phyloP scores from a whole-genome alignment of 257 asterid species.

The Paulownia fortunei region DNA sequence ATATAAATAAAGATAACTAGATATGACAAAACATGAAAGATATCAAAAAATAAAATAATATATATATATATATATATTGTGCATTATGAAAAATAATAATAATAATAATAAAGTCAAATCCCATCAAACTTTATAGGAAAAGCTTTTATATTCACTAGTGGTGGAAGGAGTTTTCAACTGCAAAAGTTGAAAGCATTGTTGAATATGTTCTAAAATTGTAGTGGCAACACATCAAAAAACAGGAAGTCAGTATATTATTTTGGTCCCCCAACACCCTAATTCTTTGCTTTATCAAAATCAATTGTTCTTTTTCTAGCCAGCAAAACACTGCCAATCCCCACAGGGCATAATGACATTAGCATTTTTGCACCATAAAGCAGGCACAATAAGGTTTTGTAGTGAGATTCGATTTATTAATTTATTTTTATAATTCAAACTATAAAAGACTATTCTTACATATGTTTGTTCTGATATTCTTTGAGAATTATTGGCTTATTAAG shows the following conservation, averaged over 20 bases:
- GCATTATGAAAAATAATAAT: constrained; percentile 8
- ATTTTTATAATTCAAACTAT: neutral
- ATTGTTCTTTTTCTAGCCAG: constrained; percentile 26
- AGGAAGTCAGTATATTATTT: constrained; percentile 35
- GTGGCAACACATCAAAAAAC: constrained; percentile 58
- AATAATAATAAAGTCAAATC: constrained; percentile 49
- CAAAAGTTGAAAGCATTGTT: constrained; percentile 60
- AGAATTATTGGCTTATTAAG: too few species aligned
- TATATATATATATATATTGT: constrained; percentile 12
- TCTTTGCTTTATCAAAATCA: constrained; percentile 17
- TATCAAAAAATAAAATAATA: too few species aligned
- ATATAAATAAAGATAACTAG: neutral
- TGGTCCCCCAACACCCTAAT: constrained; percentile 60
- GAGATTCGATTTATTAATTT: neutral
- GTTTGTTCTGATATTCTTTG: too few species aligned
- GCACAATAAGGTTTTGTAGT: constrained; percentile 28
- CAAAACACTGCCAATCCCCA: constrained; percentile 24
- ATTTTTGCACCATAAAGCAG: constrained; percentile 51
- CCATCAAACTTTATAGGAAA: constrained; percentile 49
- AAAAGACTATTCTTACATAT: neutral
- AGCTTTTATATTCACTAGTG: constrained; percentile 43
- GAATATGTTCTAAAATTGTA: constrained; percentile 55
- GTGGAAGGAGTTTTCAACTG: constrained; percentile 62
- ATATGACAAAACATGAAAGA: constrained; percentile 22
- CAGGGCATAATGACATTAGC: constrained; percentile 26